Evolutionary conservation across 345 rosid species (phyloP).

Genomic region (Boechera retrofracta): DNA sequence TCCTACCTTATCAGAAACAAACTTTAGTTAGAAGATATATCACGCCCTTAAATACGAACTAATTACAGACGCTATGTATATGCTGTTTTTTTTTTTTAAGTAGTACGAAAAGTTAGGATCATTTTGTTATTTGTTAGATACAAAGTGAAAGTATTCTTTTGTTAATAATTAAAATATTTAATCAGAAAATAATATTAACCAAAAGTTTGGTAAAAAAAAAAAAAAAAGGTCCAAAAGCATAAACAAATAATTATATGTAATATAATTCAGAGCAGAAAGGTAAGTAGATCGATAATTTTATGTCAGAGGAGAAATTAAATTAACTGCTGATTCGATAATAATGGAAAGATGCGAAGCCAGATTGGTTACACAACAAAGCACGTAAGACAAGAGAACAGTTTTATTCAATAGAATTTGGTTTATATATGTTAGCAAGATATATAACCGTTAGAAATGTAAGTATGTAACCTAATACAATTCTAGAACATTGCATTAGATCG

Average conservation of each 20-base stretch:
- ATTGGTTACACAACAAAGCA: background rate
- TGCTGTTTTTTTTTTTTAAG: background rate
- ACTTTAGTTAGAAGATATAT: background rate
- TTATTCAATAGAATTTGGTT: background rate
- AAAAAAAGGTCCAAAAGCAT: background rate
- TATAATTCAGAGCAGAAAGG: background rate
- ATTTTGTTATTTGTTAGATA: background rate
- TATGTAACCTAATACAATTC: background rate
- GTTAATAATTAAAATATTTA: background rate
- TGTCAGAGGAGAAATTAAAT: conserved; percentile 4
- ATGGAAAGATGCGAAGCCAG: conserved; percentile 3
- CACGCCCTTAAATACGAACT: background rate
- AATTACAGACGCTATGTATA: background rate
- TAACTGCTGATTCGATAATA: background rate
- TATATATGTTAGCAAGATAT: background rate
- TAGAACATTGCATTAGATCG: background rate
- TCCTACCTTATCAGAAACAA: background rate
- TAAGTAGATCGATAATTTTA: background rate
- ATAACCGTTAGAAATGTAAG: background rate
- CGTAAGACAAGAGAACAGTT: background rate
- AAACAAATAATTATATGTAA: background rate
- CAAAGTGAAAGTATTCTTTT: background rate
- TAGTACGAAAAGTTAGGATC: background rate
- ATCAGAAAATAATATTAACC: background rate
- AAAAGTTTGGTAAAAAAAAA: background rate